Base-by-base conservation (phyloP, 345 rosid species). In the Pugionium dolabratum region DNA sequence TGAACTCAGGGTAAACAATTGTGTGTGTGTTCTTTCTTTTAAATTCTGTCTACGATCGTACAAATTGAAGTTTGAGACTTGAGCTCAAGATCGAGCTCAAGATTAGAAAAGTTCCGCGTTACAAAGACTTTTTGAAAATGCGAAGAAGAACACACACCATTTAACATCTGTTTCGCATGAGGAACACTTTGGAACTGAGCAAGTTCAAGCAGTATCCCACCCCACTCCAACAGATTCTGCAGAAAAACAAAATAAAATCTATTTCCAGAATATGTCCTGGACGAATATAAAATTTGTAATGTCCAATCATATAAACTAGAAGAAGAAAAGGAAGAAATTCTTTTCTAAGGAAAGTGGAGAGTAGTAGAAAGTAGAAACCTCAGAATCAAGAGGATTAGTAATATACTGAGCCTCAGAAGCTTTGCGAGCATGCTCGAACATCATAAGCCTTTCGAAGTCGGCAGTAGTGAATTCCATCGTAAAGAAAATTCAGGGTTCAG, bases 351-450 rank as follows among this genome's bases (percentile, higher is more conserved):
- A 18, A 18, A n/a, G n/a, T n/a, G n/a, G n/a, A n/a, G n/a, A n/a
- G n/a, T n/a, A n/a, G n/a, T n/a, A n/a, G n/a, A n/a, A n/a, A n/a
- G 48, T 28, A 31, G 70, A 25, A 69, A 90, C 95, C 41, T 83
- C 87, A 50, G 81, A 79, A 66, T 90, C 87, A 55, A 80, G 84
- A 69, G 92, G 89, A 73, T 85, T 78, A 33, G 60, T 76, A 27
- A 67, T 67, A 72, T 90, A 83, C 78, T 79, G 70, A 37, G 71
- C 50, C 79, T 86, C 97, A 4, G 84, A 80, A 1, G 73, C 40
- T 67, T 82, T 78, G 5, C 93, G 87, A 61, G 78, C 53, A 54
- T 77, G 85, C 65, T 84, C 95, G 64, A 74, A 69, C 74, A 77
- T 32, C 26, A 87, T 7, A 40, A 86, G 74, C 72, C 85, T 79